Percentiles rank a stretch among this genome's conserved stretches.
These are phyloP conservation scores for Auriculariales sp. DNA, from an alignment of 768 basidiomycete species.

Conservation along the genomic window DNA sequence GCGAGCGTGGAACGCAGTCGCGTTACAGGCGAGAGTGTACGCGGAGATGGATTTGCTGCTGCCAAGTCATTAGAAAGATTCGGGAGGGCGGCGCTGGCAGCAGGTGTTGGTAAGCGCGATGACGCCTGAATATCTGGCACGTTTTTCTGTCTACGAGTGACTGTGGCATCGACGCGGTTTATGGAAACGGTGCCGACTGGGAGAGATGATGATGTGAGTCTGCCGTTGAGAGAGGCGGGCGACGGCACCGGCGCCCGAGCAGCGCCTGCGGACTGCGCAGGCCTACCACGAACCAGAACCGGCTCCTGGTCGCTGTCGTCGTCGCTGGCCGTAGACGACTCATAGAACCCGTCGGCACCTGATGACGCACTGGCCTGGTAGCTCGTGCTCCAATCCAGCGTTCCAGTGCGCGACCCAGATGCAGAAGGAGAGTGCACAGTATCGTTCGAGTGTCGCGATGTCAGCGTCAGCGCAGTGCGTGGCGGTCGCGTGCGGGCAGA, in stretches of 20 bases:
- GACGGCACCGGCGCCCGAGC: no score
- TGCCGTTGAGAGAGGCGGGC: no score
- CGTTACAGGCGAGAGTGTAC: not conserved
- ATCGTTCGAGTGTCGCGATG: not conserved
- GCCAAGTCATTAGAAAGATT: no score
- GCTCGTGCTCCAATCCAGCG: constrained; percentile 68
- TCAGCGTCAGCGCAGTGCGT: not conserved
- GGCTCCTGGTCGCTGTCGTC: not conserved
- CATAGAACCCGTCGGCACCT: constrained; percentile 31
- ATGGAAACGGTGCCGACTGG: no score
- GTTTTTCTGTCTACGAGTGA: no score
- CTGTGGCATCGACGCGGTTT: no score
- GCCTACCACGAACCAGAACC: not conserved
- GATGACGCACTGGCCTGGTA: constrained; percentile 72
- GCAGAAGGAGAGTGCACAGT: not conserved
- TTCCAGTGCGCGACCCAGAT: no score
- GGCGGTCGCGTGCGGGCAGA: constrained; percentile 1
- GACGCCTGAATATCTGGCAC: no score
- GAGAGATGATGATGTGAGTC: no score
- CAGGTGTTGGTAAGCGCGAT: no score
- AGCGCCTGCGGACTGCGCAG: constrained; percentile 20
- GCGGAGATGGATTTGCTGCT: not conserved
- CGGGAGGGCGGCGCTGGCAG: no score
- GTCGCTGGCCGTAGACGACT: not conserved
- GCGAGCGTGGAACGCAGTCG: not conserved